phyloP scores from a whole-genome alignment of 129 eudicot genomes.

The Daucus carota region DNA sequence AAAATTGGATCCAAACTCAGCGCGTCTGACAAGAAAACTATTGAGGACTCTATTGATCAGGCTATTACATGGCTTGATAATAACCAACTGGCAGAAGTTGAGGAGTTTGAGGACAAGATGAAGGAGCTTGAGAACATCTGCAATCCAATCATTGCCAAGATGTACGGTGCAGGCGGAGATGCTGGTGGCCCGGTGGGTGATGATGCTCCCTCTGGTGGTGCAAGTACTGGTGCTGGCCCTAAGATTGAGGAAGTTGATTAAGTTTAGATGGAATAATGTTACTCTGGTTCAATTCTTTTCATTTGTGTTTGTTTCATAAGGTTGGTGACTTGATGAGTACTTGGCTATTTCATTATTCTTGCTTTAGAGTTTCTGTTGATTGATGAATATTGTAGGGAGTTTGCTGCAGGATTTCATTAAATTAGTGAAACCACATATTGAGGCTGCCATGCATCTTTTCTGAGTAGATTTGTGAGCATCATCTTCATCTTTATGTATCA shows the following conservation, averaged over 20 bases:
- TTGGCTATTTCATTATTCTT: too few species aligned
- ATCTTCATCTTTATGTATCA: too few species aligned
- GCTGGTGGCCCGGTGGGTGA: constrained; percentile 39
- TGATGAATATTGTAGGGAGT: too few species aligned
- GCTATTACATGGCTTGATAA: constrained; percentile 47
- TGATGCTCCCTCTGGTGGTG: constrained; percentile 40
- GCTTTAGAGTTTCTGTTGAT: too few species aligned
- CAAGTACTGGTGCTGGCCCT: constrained; percentile 45
- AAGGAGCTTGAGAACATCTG: constrained; percentile 50
- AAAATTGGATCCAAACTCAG: constrained; percentile 46
- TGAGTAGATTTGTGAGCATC: too few species aligned
- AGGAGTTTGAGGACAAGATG: constrained; percentile 56
- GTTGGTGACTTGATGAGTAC: background rate
- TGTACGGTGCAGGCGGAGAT: constrained; percentile 42
- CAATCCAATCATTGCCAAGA: constrained; percentile 53
- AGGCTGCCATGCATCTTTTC: too few species aligned
- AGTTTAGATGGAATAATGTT: background rate
- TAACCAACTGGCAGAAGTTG: constrained; percentile 50
- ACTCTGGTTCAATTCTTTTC: background rate
- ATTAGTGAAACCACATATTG: too few species aligned
- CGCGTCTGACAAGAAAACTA: constrained; percentile 48
- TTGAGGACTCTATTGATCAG: constrained; percentile 51
- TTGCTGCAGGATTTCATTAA: too few species aligned
- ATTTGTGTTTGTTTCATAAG: background rate
- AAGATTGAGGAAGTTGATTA: constrained; percentile 57